These are phyloP conservation scores for Stenocarpella maydis DNA, from an alignment of 2,329 filamentous ascomycete species.

Conservation along the genomic window DNA sequence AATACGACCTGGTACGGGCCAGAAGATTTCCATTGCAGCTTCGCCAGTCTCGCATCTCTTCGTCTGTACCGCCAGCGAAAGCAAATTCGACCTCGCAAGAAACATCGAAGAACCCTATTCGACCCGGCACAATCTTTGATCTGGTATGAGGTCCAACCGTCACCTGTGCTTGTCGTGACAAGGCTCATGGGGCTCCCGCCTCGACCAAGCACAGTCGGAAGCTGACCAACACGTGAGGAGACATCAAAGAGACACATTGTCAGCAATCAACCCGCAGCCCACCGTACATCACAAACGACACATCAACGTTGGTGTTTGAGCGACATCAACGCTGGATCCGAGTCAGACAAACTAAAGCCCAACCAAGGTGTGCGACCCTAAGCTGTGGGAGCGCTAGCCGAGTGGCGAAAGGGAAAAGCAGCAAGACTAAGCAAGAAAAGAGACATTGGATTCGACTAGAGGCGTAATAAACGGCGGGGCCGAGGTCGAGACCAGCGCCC, in stretches of 20 bases:
- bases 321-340: slow-evolving; percentile 5
- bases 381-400: slow-evolving; percentile 11
- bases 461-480: slow-evolving; percentile 19
- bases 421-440: slow-evolving; percentile 18
- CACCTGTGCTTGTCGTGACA: not conserved
- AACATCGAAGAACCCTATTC: not conserved
- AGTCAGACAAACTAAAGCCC: not conserved
- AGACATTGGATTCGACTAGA: slow-evolving; percentile 27
- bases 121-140: not conserved
- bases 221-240: slow-evolving; percentile 10
- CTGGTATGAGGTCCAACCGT: slow-evolving; percentile 9
- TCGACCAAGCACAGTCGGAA: not conserved
- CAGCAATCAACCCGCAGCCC: not conserved
- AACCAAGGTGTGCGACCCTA: not conserved
- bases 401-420: slow-evolving; percentile 9
- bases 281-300: not conserved
- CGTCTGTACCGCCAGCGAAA: not conserved
- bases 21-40: not conserved
- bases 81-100: not conserved
- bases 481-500: slow-evolving; percentile 24
- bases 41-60: slow-evolving; percentile 16
- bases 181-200: not conserved
- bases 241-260: not conserved
- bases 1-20: slow-evolving; percentile 4
- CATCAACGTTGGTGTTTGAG: not conserved